A percentile compares a stretch with the other conserved stretches of the same genome.
Evolutionary conservation across 2,329 filamentous ascomycete genomes (phyloP).

Genomic region (Fusarium sp.): DNA sequence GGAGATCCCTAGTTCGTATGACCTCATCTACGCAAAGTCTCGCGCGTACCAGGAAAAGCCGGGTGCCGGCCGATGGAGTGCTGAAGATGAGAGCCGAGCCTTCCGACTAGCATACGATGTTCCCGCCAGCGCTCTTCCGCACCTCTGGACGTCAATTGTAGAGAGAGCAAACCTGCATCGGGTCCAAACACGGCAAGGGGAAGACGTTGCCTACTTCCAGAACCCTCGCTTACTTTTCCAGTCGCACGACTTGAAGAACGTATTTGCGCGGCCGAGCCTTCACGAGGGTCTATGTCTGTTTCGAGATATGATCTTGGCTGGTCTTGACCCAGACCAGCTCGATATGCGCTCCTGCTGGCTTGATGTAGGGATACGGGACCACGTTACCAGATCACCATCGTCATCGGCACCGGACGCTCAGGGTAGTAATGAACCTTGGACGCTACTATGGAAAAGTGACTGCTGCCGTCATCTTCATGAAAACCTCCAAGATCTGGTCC

Average conservation of each 20-base stretch:
- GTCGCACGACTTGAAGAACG: neutral
- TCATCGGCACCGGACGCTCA: neutral
- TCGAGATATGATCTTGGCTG: neutral
- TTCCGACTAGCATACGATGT: conserved; percentile 1
- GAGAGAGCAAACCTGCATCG: neutral
- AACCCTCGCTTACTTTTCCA: conserved; percentile 3
- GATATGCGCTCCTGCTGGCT: conserved; percentile 13
- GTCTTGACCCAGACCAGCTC: conserved; percentile 1
- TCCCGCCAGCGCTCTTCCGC: neutral
- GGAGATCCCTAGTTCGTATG: conserved; percentile 8
- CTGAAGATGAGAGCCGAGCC: neutral
- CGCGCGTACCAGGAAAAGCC: conserved; percentile 7
- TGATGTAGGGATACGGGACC: conserved; percentile 1
- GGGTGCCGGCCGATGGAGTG: neutral
- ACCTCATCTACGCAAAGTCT: conserved; percentile 10
- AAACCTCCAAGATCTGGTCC: neutral
- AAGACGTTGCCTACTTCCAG: neutral
- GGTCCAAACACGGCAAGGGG: neutral
- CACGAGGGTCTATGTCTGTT: neutral
- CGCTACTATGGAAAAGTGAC: neutral
- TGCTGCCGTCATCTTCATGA: neutral
- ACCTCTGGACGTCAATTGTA: neutral
- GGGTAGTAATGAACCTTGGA: neutral
- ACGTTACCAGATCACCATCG: neutral
- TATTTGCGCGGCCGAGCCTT: neutral